phyloP scores from a whole-genome alignment of 2,329 filamentous ascomycete genomes.

The Elsinoe necatrix region DNA sequence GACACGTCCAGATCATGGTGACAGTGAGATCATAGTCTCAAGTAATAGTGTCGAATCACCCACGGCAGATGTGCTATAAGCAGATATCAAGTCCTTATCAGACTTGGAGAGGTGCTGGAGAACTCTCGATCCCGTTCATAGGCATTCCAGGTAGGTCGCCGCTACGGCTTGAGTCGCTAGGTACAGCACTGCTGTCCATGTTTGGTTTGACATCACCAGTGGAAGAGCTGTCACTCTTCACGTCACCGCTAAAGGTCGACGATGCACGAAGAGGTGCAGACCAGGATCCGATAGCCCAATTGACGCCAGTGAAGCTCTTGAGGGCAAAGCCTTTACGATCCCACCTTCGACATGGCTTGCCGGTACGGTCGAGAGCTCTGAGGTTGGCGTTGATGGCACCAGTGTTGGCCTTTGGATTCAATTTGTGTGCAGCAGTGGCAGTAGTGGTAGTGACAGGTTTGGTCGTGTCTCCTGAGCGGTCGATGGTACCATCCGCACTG shows the following conservation, averaged over 20 bases:
- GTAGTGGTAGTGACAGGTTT: conserved; percentile 29
- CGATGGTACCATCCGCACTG: conserved; percentile 45
- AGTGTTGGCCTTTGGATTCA: conserved; percentile 92
- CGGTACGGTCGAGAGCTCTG: conserved; percentile 83
- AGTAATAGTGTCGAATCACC: too few relatives aligned
- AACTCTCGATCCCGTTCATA: conserved; percentile 29
- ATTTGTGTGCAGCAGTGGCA: conserved; percentile 55
- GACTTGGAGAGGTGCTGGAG: conserved; percentile 33
- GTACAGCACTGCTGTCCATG: conserved; percentile 49
- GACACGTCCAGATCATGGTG: too few relatives aligned
- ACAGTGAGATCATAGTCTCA: too few relatives aligned
- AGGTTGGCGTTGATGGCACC: conserved; percentile 96
- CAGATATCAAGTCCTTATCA: conserved; percentile 19
- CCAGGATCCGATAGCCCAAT: conserved; percentile 79
- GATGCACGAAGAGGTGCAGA: conserved; percentile 51
- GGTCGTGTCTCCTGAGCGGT: conserved; percentile 29
- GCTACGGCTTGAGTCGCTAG: conserved; percentile 53
- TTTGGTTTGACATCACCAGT: conserved; percentile 50
- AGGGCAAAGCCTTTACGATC: conserved; percentile 70
- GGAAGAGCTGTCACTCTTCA: conserved; percentile 47
- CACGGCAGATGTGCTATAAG: too few relatives aligned
- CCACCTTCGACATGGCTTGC: conserved; percentile 90
- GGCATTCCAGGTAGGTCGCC: conserved; percentile 32
- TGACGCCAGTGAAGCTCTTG: conserved; percentile 84
- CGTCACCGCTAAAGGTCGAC: conserved; percentile 48